phyloP scores from a whole-genome alignment of 495 filamentous ascomycete genomes.

The Hypoxylon lenormandii region DNA sequence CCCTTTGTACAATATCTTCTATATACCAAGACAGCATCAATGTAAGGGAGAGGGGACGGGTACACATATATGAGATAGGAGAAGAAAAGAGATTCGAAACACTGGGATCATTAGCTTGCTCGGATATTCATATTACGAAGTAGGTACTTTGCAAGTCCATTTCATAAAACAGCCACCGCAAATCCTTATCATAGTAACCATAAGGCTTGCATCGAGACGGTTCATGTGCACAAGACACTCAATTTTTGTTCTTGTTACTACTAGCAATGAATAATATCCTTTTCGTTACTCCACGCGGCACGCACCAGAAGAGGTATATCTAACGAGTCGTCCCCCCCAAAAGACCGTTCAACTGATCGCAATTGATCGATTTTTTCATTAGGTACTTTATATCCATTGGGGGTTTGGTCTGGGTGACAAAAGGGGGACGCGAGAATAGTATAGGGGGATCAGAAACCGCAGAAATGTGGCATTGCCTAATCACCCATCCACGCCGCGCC shows the following conservation, averaged over 20 bases:
- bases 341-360: constrained; percentile 43
- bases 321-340: constrained; percentile 44
- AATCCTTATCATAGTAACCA: constrained; percentile 8
- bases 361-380: constrained; percentile 43
- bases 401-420: constrained; percentile 37
- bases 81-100: no score
- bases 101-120: no score
- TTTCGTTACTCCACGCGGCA: constrained; percentile 39
- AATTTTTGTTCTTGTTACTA: constrained; percentile 50
- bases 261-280: constrained; percentile 45
- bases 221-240: constrained; percentile 46
- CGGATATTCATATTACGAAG: no score
- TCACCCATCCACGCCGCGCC: constrained; percentile 33
- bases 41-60: not conserved
- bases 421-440: constrained; percentile 49
- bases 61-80: not conserved
- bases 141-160: no score
- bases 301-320: constrained; percentile 51
- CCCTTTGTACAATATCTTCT: not conserved
- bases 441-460: constrained; percentile 43
- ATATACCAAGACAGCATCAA: not conserved
- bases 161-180: not conserved
- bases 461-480: constrained; percentile 31
- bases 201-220: not conserved
- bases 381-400: constrained; percentile 48